Conservation (phyloP, 345 rosid genomes). For the Boechera stricta region DNA sequence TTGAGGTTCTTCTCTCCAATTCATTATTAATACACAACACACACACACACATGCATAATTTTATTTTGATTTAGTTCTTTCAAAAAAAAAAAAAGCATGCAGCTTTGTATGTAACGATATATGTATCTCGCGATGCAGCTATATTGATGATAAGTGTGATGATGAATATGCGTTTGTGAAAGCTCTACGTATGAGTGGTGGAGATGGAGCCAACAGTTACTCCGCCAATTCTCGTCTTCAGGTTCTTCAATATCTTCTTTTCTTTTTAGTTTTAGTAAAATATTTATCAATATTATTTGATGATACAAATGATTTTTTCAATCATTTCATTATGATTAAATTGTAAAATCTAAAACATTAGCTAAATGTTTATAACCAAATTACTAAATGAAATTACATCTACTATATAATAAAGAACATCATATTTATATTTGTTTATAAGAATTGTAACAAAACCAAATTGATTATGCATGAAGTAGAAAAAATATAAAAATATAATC, state of each 20-base stretch:
- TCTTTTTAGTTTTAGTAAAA: too few species aligned
- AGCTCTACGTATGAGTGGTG: too few species aligned
- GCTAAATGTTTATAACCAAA: too few species aligned
- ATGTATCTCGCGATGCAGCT: slow-evolving; percentile 7
- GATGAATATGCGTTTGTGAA: too few species aligned
- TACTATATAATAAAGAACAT: not conserved
- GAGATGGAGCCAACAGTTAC: too few species aligned
- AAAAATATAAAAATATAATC: too few species aligned
- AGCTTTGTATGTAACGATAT: not conserved
- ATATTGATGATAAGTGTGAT: slow-evolving; percentile 23
- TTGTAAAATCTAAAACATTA: not conserved
- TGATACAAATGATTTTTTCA: not conserved
- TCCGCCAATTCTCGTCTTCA: too few species aligned
- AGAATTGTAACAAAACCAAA: not conserved
- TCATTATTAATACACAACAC: not conserved
- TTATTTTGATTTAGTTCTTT: not conserved
- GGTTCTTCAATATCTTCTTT: too few species aligned
- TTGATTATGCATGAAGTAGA: too few species aligned
- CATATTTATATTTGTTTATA: not conserved
- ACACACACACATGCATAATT: not conserved
- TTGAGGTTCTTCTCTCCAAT: slow-evolving; percentile 36
- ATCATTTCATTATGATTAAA: not conserved
- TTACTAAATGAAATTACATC: not conserved
- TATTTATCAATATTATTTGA: not conserved
- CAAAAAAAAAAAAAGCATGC: not conserved